These are phyloP conservation scores for Globomyces pollinis-pini DNA, from an alignment of 192 early-diverging fungal genomes.

Conservation along the genomic window DNA sequence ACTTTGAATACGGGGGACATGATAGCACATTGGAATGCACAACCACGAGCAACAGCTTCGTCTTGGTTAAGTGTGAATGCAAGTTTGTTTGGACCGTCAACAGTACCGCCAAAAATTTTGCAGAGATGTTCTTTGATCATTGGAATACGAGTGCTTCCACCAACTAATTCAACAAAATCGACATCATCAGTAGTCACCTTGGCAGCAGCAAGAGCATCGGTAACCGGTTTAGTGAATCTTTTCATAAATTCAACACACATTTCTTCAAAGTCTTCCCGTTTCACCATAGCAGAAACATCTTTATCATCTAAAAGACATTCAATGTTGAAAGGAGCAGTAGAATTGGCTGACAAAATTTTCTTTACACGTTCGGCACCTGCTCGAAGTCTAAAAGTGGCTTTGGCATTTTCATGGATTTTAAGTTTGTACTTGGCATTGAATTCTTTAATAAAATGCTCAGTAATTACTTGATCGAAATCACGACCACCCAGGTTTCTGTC, in stretches of 20 bases:
- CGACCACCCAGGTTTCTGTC: conserved; percentile 94
- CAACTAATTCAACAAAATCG: conserved; percentile 90
- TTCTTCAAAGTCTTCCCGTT: conserved; percentile 79
- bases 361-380: conserved; percentile 89
- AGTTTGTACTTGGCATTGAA: conserved; percentile 96
- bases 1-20: conserved; percentile 95
- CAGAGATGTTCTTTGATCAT: conserved; percentile 84
- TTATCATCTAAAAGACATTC: conserved; percentile 95
- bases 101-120: conserved; percentile 75
- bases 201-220: conserved; percentile 68
- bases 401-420: conserved; percentile 78
- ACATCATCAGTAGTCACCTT: conserved; percentile 72
- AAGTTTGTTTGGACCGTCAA: conserved; percentile 47
- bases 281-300: conserved; percentile 80
- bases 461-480: conserved; percentile 86
- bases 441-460: conserved; percentile 75
- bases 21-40: conserved; percentile 95
- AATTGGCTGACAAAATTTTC: conserved; percentile 93
- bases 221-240: conserved; percentile 63
- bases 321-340: conserved; percentile 82
- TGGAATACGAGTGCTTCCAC: conserved; percentile 90
- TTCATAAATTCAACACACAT: conserved; percentile 64
- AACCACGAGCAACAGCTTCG: conserved; percentile 93
- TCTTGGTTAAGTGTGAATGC: conserved; percentile 95
- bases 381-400: conserved; percentile 84